These are phyloP conservation scores for Kodamaea nitidulidarum DNA, from an alignment of 805 yeast species.

Conservation along the genomic window DNA sequence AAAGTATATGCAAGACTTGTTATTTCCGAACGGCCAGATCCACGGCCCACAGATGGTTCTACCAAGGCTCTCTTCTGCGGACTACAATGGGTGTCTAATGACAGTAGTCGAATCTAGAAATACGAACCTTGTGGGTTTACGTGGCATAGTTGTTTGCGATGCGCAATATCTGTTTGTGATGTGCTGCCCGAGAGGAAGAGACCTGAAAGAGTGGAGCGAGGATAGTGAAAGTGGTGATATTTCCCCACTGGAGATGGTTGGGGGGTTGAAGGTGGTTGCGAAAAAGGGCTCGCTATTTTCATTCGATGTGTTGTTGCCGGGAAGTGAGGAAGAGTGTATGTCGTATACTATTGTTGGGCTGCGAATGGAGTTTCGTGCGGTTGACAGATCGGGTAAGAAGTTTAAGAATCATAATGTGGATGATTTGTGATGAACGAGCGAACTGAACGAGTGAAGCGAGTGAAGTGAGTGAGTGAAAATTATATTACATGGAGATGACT, in stretches of 20 bases:
- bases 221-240: constrained; percentile 13
- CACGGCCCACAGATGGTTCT: constrained; percentile 34
- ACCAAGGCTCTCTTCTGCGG: constrained; percentile 67
- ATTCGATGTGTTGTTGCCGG: constrained; percentile 36
- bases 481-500: no score
- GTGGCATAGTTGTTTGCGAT: constrained; percentile 84
- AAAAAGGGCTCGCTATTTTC: constrained; percentile 65
- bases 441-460: background rate
- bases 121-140: constrained; percentile 51
- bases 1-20: constrained; percentile 56
- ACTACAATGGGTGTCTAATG: constrained; percentile 72
- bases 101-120: constrained; percentile 57
- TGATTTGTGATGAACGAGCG: constrained; percentile 32
- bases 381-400: constrained; percentile 79
- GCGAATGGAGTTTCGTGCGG: constrained; percentile 67
- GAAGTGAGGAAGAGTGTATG: constrained; percentile 34
- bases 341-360: constrained; percentile 74
- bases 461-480: no score
- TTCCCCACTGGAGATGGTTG: constrained; percentile 35
- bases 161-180: constrained; percentile 68
- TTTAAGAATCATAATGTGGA: constrained; percentile 77
- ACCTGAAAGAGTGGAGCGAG: constrained; percentile 31
- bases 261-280: constrained; percentile 63
- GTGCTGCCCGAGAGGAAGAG: constrained; percentile 43
- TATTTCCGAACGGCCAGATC: constrained; percentile 33